Conservation (phyloP, 1,284 basidiomycete species). For the Serendipita sp. region DNA sequence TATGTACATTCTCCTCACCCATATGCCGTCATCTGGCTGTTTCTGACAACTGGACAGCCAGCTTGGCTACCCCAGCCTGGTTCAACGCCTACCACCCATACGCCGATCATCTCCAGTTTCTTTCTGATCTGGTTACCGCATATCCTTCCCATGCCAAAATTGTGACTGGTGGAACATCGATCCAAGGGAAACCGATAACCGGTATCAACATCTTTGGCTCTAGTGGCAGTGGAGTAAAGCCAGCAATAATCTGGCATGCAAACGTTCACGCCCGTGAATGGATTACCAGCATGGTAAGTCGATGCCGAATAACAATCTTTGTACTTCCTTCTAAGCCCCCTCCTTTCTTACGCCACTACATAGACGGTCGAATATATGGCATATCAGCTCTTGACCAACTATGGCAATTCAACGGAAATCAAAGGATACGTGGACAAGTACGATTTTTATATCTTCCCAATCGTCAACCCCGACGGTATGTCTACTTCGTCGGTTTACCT, state of each 20-base stretch:
- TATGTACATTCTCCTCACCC: not conserved
- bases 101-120: slow-evolving; percentile 19
- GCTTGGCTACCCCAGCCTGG: not conserved
- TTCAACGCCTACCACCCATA: slow-evolving; percentile 15
- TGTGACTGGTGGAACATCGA: slow-evolving; percentile 8
- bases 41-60: not conserved
- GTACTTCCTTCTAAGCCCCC: not conserved
- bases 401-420: slow-evolving; percentile 10
- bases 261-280: slow-evolving; percentile 12
- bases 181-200: slow-evolving; percentile 9
- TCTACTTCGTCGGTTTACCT: not conserved
- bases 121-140: slow-evolving; percentile 48
- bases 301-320: too few species aligned
- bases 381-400: slow-evolving; percentile 11
- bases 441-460: slow-evolving; percentile 13
- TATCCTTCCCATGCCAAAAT: slow-evolving; percentile 22
- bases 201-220: slow-evolving; percentile 12
- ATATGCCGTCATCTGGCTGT: not conserved
- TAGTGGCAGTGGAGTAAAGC: slow-evolving; percentile 10
- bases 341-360: too few species aligned
- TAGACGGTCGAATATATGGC: slow-evolving; percentile 11
- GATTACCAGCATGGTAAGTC: slow-evolving; percentile 11
- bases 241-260: slow-evolving; percentile 11
- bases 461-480: slow-evolving; percentile 10
- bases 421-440: slow-evolving; percentile 13